Base-by-base conservation (phyloP, 2,329 filamentous ascomycete species). In the Phoma sp. region DNA sequence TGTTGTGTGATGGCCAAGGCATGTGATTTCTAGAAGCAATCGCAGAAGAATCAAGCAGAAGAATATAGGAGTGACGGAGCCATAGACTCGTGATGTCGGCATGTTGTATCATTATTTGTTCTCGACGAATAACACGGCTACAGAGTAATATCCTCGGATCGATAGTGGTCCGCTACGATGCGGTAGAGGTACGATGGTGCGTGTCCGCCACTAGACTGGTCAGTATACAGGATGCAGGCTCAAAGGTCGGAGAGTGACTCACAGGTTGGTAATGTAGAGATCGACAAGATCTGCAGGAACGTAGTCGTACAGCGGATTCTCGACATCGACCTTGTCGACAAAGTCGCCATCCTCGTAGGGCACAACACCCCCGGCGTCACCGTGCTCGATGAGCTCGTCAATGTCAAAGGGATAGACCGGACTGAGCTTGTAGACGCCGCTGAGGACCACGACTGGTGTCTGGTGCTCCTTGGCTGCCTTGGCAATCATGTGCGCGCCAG, bases 401-500 rank as follows among this genome's bases (percentile, higher is more conserved):
- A 90, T 88, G 67, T 95, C 88, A 67, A 92, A 93, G 1, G 92
- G 90, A 68, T 92, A 94, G 55, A 96, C 88, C 0, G 95, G 93
- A 64, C 91, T 96, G 51, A 99, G 85, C 77, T 96, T 96, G 81
- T 97, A 98, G 19, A 98, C 88, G 29, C 92, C 94, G 47, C 89
- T 90, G 38, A 99, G 85, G 3, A 96, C 91, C 22, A 98, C 88
- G 17, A 99, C 93, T 0, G 92, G 90, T 22, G 89, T 91, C 62
- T 88, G 86, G 68, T 93, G 89, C 62, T 89, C 87, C 71, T 89
- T 89, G 13, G 95, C 95, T 7, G 93, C 92, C 58, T 89, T 88
- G 4, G 93, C 92, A 62, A 98, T 90, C 36, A 90, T 86, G 19
- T 86, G 87, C 9, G 91, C 90, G n/a, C 95, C 95, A 5, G 90